Base-by-base conservation (phyloP, 306 rosid species). In the Ormosia emarginata region DNA sequence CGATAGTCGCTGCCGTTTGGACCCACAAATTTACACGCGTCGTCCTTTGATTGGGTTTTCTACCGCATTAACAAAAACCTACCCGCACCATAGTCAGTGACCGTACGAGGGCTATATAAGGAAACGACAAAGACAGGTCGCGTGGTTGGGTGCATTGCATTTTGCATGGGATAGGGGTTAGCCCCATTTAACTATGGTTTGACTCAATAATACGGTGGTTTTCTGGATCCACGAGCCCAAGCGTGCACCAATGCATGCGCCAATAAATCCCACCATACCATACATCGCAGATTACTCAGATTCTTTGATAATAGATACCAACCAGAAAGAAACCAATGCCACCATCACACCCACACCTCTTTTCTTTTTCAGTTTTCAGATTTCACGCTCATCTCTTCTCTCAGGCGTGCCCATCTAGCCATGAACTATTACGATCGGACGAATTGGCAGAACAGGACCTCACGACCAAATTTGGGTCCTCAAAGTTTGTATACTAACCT, bases 201-300 rank as follows among this genome's bases (percentile, higher is more conserved):
- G 83, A 71, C 70, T 33, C 4, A 29, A 67, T 30, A 71, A 12
- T 44, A 14, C 0, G 14, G n/a, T 69, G 4, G 29, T 76, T 77
- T 40, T 63, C 3, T 83, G 75, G 76, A 83, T 64, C 0, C 6
- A 72, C 83, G 87, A 71, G 87, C 87, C 83, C 14, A 17, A 78
- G 86, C 86, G 80, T 83, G 86, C 86, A 56, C 57, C 52, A 71
- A 3, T 78, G 80, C 86, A 83, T 78, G 85, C 81, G 81, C 81
- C 77, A 70, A 49, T 69, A 82, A 82, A 80, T 66, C 59, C 59
- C 5, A 52, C 57, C 15, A 64, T 17, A 5, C 17, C 75, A 74
- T 30, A 68, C 40, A n/a, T 29, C 9, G 8, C 44, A 64, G 24
- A 9, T 49, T 49, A 3, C 52, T 47, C 52, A 12, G 15, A 49